Evolutionary conservation across 495 filamentous ascomycete species (phyloP), one percentile per base, ranked within the genome.

Genomic region (Daldinia decipiens): DNA sequence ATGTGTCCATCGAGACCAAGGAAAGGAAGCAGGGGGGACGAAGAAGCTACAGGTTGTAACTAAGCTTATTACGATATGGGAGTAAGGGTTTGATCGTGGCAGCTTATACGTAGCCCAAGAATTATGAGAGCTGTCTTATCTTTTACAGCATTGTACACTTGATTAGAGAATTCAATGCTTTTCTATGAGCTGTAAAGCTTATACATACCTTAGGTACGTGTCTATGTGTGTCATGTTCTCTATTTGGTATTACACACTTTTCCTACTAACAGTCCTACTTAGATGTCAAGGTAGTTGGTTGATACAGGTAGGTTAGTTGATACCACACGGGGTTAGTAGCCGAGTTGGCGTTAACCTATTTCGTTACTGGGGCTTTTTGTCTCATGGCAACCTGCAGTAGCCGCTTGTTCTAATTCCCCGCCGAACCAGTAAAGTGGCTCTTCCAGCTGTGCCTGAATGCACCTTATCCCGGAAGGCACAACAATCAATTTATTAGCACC

Each of bases 341-440:
- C 7, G 24, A 52, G 50, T n/a, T 31, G 50, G 26, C 17, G 17
- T 47, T 8, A 47, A 47, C 52, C 5, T 36, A 56, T 56, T 36
- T 0, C n/a, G 8, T 56, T 56, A 34, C 52, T 6, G 52, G 31
- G 29, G 9, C 4, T 31, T 36, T 56, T 56, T 60, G n/a, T 47
- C 34, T 70, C 24, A 56, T 60, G 60, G 67, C 32, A 54, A 50
- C 56, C 56, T 70, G 61, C 68, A 65, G 68, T 66, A 70, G 61
- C 68, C 60, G 36, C 62, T 60, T 24, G 27, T 54, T 29, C 57
- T 38, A 59, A 55, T 45, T 47, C 69, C 56, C 62, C 38, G 50
- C 52, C 17, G 34, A n/a, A 38, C 62, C 56, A 71, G 68, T 71
- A 27, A 60, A 21, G 53, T 54, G 36, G 51, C 63, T 39, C 64